Conservation (phyloP, 805 yeast species). For the Saccharomycopsis malanga region DNA sequence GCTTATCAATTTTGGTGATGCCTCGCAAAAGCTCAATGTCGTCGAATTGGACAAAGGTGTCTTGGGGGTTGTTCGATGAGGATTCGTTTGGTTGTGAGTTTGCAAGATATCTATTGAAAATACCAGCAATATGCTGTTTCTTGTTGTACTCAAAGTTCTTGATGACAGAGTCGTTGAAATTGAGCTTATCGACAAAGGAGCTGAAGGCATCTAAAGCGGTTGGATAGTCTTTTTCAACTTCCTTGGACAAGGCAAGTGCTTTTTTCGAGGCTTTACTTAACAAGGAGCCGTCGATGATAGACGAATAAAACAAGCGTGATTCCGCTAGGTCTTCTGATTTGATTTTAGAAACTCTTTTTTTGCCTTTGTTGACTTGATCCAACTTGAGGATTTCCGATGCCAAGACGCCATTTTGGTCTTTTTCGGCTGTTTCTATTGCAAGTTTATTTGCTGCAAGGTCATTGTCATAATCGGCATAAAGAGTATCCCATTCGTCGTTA, state of each 20-base stretch:
- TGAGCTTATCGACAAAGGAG: slow-evolving; percentile 14
- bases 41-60: slow-evolving; percentile 27
- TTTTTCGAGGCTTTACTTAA: background rate
- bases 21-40: slow-evolving; percentile 32
- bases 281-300: background rate
- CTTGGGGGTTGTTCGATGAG: slow-evolving; percentile 18
- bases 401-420: background rate
- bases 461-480: background rate
- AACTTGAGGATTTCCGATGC: background rate
- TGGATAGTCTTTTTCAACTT: slow-evolving; percentile 4
- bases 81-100: background rate
- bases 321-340: background rate
- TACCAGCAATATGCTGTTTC: slow-evolving; percentile 22
- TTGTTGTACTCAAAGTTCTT: slow-evolving; percentile 21
- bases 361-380: background rate
- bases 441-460: background rate
- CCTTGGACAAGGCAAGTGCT: background rate
- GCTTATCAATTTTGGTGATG: slow-evolving; percentile 27
- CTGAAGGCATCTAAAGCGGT: slow-evolving; percentile 7
- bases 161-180: slow-evolving; percentile 19
- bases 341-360: background rate
- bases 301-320: background rate
- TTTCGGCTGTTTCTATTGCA: background rate
- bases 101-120: slow-evolving; percentile 21
- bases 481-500: slow-evolving; percentile 39